Conservation (phyloP, 495 filamentous ascomycete species). For the Mycothermus thermophilus region DNA sequence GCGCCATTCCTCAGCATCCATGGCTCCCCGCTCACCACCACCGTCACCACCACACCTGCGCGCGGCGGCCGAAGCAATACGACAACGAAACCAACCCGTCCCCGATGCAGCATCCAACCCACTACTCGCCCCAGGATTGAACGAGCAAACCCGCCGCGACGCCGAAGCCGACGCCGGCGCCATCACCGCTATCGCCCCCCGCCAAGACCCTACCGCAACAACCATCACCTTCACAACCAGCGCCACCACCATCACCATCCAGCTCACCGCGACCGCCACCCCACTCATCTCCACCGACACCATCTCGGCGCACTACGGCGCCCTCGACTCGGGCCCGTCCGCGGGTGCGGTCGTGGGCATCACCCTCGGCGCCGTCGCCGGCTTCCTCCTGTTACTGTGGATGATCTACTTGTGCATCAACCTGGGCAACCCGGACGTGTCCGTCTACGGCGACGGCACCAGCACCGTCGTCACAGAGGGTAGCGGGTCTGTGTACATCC, state of each 20-base stretch:
- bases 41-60: too few species aligned
- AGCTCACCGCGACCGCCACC: neutral
- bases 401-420: constrained; percentile 56
- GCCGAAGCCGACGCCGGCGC: too few species aligned
- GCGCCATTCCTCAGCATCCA: too few species aligned
- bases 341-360: constrained; percentile 74
- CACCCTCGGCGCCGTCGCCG: constrained; percentile 67
- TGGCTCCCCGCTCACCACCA: too few species aligned
- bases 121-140: too few species aligned
- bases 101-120: too few species aligned
- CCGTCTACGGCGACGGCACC: neutral
- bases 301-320: constrained; percentile 57
- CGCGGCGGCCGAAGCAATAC: too few species aligned
- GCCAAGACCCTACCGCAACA: too few species aligned
- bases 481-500: constrained; percentile 25
- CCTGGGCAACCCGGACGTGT: constrained; percentile 21
- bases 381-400: constrained; percentile 64
- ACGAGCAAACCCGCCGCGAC: too few species aligned
- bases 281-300: constrained; percentile 8
- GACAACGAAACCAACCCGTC: too few species aligned
- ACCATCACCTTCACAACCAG: neutral
- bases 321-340: constrained; percentile 41
- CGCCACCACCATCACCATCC: constrained; percentile 1
- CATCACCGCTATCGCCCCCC: too few species aligned
- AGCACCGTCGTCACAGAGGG: constrained; percentile 11